Percentiles rank a stretch among this genome's conserved stretches.
phyloP scores from a whole-genome alignment of 108 stramenopile species.

The Cyclostephanos invisitatus region DNA sequence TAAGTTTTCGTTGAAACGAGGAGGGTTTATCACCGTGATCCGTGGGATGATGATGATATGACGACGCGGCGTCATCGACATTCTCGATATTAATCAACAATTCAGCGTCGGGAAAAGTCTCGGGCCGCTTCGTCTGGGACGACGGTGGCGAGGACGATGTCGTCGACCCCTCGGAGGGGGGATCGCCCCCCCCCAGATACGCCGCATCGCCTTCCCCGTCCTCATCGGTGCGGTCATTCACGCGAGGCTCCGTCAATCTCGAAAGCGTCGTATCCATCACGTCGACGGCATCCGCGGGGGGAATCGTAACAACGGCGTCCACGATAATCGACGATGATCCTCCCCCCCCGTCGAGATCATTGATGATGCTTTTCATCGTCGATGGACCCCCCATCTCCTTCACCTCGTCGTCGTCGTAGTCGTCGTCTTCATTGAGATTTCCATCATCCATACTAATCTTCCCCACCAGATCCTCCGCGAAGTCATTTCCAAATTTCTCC shows the following conservation, averaged over 20 bases:
- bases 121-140: too few relatives aligned
- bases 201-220: too few relatives aligned
- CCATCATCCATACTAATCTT: not conserved
- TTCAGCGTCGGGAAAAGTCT: too few relatives aligned
- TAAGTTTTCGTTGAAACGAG: too few relatives aligned
- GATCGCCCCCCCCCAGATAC: not conserved
- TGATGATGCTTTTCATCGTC: not conserved
- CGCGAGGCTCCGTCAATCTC: conserved; percentile 11
- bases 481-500: not conserved
- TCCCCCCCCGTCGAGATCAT: not conserved
- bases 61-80: too few relatives aligned
- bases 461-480: not conserved
- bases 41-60: too few relatives aligned
- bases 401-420: not conserved
- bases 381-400: not conserved
- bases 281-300: not conserved
- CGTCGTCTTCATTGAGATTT: too few relatives aligned
- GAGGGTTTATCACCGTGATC: too few relatives aligned
- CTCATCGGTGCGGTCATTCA: not conserved
- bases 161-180: not conserved
- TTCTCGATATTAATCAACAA: too few relatives aligned
- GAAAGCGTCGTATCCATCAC: not conserved
- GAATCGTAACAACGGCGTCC: not conserved
- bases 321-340: not conserved
- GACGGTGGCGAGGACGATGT: not conserved